Evolutionary conservation across 1,139 yeast genomes (phyloP), one percentile per base, ranked within the genome.

Genomic region (Debaryomyces sp.): DNA sequence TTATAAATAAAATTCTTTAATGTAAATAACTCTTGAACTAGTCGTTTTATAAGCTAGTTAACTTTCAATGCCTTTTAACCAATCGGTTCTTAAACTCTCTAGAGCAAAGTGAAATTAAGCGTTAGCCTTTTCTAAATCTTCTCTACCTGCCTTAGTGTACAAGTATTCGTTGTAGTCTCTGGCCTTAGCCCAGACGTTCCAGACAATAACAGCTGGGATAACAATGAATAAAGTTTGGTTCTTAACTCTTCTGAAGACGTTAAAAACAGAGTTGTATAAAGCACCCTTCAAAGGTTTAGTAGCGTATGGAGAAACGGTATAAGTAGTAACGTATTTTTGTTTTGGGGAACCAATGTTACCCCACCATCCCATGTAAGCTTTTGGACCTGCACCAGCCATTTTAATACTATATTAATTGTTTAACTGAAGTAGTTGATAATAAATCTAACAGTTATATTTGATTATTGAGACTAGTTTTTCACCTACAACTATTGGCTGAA

Each of bases 141-240:
- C 94, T 79, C 94, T 90, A 70, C 99, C 99, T 56, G 88, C 98
- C 81, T 94, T 94, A 75, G 98, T 91, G 82, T 94, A 94, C 71
- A 94, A 83, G 84, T 80, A 92, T 68, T 87, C 94, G 74, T 94
- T 94, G 82, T 91, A 90, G 67, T 87, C 90, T 77, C 91, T 85
- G 60, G 96, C 95, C 66, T 80, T 73, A 55, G 84, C 84, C 96
- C 97, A 91, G 75, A 92, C 73, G 71, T 82, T 85, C 88, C 94
- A 91, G 66, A 89, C 87, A 59, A 89, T 70, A 50, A 83, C 77
- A 57, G 81, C 89, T 58, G 99, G 99, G 58, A 91, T 69, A 50
- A 83, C 73, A 53, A 94, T 75, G 75, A 78, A 94, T 62, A 94
- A 76, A 56, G 85, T 82, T 78, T 94, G 98, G 67, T 87, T 79